Evolutionary conservation across 2,329 filamentous ascomycete species (phyloP), one percentile per base, ranked within the genome.

Genomic region (Chaetomium sp.): DNA sequence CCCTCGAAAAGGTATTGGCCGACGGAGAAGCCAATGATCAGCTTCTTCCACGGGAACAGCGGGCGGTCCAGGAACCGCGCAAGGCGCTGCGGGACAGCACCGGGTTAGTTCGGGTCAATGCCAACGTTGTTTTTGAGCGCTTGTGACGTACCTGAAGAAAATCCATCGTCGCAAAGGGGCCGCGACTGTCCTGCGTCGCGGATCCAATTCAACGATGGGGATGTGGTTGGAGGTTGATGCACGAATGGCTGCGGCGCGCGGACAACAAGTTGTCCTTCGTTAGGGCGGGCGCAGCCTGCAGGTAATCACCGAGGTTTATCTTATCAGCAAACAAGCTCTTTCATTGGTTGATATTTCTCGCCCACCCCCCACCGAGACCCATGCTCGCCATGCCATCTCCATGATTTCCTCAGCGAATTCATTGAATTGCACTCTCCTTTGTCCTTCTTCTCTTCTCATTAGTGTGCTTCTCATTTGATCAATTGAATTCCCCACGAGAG

Each of bases 31-130:
- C 91, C 89, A 65, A 97, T 82, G 67, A 99, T 91, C 66, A 99
- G 84, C 71, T 85, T 88, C 83, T 96, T 99, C 94, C 94, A 99
- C 54, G 94, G 92, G 76, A 97, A 96, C 68, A 89, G 79, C 56
- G 92, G 91, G 68, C 89, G 85, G 77, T 99, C 94, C 67, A 97
- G 86, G 72, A 88, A 85, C 72, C 83, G 84, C 69, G 90, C 89
- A 64, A 97, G 85, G 77, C 81, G 81, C 82, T 86, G 68, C 36
- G 48, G 53, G 48, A 49, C 38, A 54, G 54, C 47, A 32, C 6
- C 6, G 45, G 58, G 62, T 61, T 60, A 59, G 54, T 43, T 48
- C n/a, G 51, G 46, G 67, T 59, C 66, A 64, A 52, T 53, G 19
- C 19, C 33, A 44, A 53, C n/a, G 43, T 19, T n/a, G 42, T 9